Evolutionary conservation across 805 yeast genomes (phyloP), one percentile per base, ranked within the genome.

Genomic region (Hanseniaspora jakobsenii): DNA sequence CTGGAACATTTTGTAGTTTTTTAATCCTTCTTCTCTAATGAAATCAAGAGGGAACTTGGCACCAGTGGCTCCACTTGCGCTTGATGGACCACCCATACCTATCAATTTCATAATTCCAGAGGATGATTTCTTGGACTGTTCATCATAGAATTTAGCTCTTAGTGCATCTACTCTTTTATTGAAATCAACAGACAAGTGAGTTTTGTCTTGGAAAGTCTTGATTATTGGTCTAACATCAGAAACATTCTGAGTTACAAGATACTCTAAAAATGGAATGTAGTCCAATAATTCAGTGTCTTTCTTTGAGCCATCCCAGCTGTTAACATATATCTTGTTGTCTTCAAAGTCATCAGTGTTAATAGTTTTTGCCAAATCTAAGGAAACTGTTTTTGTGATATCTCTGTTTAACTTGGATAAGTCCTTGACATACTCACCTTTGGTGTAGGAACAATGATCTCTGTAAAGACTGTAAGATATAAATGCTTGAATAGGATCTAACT

Each of bases 401-500:
- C 99, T 81, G 70, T 91, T 89, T 71, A 91, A 68, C 61, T 83
- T 75, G 38, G 83, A 72, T 58, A 91, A 70, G 64, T 91, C 99
- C 67, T 91, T 91, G 61, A 91, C 75, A 52, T 83, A 73, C 52
- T 79, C 78, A 48, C 95, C 95, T 57, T 91, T 91, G 59, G 81
- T 77, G 62, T 82, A 82, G 26, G 66, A 55, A 57, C 95, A 82
- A 42, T 87, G 94, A 61, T 91, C 99, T 52, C 89, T 77, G 71
- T 73, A 86, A 51, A 91, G 71, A 12, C 91, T 83, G 58, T 84
- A 85, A 19, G 91, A 78, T 53, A 91, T 75, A 53, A 77, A 83
- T 4, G 94, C 94, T 58, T 81, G 87, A 64, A 81, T 75, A 16
- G 98, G 98, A 63, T 91, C 99, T 56, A 91, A 71, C 65, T 86